Percentiles rank a stretch among this genome's conserved stretches.
phyloP scores from a whole-genome alignment of 345 rosid genomes.

The Arabis alpina region DNA sequence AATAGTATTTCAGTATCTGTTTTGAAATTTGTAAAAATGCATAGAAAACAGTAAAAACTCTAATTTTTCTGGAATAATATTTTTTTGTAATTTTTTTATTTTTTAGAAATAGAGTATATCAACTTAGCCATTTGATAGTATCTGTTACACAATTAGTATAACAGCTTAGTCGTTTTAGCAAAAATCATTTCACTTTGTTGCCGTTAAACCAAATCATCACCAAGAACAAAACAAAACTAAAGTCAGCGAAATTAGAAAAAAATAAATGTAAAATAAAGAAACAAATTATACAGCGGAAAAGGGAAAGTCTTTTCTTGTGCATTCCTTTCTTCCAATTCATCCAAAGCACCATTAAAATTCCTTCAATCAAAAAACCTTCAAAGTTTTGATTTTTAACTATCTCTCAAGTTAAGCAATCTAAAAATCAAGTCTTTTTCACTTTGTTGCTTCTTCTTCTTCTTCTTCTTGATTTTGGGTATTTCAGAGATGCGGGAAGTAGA shows the following conservation, averaged over 20 bases:
- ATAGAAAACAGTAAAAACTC: too few species aligned
- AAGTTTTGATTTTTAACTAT: too few species aligned
- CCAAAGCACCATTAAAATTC: slow-evolving; percentile 38
- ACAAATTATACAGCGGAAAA: neutral
- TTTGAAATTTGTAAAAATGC: too few species aligned
- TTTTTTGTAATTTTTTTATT: too few species aligned
- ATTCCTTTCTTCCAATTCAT: slow-evolving; percentile 69
- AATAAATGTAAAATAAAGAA: neutral
- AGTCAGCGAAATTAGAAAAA: slow-evolving; percentile 36
- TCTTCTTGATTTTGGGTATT: slow-evolving; percentile 9
- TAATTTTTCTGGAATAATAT: too few species aligned
- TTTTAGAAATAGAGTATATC: too few species aligned
- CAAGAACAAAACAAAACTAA: neutral
- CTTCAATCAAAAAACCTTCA: neutral
- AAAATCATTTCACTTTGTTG: slow-evolving; percentile 33
- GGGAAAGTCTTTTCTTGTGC: slow-evolving; percentile 23
- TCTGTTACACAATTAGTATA: neutral
- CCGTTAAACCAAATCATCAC: slow-evolving; percentile 49
- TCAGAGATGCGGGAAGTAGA: slow-evolving; percentile 55
- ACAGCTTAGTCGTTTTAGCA: slow-evolving; percentile 9
- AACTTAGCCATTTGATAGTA: neutral
- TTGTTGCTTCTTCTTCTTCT: neutral
- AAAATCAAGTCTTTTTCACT: slow-evolving; percentile 15
- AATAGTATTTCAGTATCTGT: too few species aligned
- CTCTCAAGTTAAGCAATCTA: neutral